Conservation (phyloP, 1,284 basidiomycete genomes). For the Vanrija sp. region DNA sequence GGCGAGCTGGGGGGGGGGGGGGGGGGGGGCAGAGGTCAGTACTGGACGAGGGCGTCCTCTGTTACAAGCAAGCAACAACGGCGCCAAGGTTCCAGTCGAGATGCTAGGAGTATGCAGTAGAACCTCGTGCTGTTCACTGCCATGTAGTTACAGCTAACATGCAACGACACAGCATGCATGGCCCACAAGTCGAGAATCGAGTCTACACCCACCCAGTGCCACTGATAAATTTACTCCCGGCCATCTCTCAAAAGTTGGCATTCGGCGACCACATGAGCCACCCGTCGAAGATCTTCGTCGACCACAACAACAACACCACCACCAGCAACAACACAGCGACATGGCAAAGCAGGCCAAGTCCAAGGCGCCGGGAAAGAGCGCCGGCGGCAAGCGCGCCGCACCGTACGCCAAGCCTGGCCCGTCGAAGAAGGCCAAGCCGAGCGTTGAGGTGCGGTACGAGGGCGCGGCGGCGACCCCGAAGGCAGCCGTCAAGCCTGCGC, state of each 20-base stretch:
- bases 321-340: no score
- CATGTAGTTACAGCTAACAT: no score
- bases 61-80: no score
- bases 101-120: no score
- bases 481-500: slow-evolving; percentile 19
- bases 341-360: slow-evolving; percentile 31
- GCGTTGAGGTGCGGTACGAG: slow-evolving; percentile 35
- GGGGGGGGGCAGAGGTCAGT: not conserved
- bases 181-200: no score
- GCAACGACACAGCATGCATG: no score
- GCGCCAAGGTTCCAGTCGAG: no score
- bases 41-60: no score
- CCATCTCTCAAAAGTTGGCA: not conserved
- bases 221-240: not conserved
- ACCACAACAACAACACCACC: not conserved
- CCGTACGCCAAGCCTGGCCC: not conserved
- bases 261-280: slow-evolving; percentile 43
- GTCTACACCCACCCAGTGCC: not conserved
- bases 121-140: no score
- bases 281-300: slow-evolving; percentile 15
- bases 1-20: not conserved
- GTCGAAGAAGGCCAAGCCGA: slow-evolving; percentile 5
- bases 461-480: not conserved
- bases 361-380: not conserved
- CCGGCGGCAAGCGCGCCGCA: slow-evolving; percentile 1